phyloP scores from a whole-genome alignment of 768 basidiomycete species.

The Mycena vulgaris region DNA sequence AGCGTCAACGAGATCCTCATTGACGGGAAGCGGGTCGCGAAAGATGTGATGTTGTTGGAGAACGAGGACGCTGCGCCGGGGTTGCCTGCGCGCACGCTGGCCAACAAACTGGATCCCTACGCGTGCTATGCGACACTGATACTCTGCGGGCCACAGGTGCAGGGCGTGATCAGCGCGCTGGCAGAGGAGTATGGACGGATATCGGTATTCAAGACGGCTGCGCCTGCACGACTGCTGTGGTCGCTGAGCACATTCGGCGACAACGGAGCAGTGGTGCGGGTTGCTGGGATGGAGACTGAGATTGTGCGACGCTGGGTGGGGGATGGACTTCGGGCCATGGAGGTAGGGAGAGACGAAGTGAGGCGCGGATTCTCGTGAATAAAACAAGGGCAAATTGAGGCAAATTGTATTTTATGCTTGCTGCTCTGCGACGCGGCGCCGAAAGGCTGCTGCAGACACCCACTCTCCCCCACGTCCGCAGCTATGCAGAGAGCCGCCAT shows the following conservation, averaged over 20 bases:
- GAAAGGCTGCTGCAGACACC: background rate
- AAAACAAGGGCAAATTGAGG: no score
- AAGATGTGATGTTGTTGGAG: constrained; percentile 86
- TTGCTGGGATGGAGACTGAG: constrained; percentile 85
- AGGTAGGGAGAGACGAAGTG: constrained; percentile 78
- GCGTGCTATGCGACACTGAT: constrained; percentile 92
- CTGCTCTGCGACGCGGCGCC: constrained; percentile 24
- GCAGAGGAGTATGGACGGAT: constrained; percentile 64
- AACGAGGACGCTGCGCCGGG: constrained; percentile 45
- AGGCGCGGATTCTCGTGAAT: constrained; percentile 70
- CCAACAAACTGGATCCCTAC: constrained; percentile 81
- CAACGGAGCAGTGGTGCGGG: constrained; percentile 74
- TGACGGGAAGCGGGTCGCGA: constrained; percentile 74
- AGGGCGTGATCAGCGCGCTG: constrained; percentile 64
- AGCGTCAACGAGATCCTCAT: constrained; percentile 89
- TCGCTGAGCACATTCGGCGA: constrained; percentile 75
- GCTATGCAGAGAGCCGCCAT: constrained; percentile 56
- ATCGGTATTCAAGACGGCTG: constrained; percentile 73
- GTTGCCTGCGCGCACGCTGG: constrained; percentile 60
- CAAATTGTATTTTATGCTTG: constrained; percentile 24
- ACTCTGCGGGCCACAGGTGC: constrained; percentile 79
- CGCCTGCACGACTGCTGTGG: constrained; percentile 84
- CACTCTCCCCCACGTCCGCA: constrained; percentile 33
- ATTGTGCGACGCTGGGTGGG: constrained; percentile 80
- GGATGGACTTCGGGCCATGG: constrained; percentile 64